These are phyloP conservation scores for Eucalyptus paniculata DNA, from an alignment of 345 rosid species.

Conservation along the genomic window DNA sequence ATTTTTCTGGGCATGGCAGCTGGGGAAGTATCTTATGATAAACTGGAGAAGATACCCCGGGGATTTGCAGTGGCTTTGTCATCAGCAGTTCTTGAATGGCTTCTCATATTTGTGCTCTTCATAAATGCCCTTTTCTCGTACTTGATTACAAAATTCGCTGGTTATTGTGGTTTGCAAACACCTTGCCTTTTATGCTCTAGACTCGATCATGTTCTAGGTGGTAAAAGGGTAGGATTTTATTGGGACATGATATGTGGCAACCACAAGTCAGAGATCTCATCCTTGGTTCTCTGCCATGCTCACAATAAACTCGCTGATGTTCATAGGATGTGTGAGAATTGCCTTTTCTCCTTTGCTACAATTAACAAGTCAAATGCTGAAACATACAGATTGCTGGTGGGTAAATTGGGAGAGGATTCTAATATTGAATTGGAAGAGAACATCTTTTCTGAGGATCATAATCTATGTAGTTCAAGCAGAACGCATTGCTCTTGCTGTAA, in stretches of 20 bases:
- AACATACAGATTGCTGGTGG: slow-evolving; percentile 73
- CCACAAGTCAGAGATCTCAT: slow-evolving; percentile 82
- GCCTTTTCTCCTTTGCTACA: slow-evolving; percentile 74
- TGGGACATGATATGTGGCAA: slow-evolving; percentile 67
- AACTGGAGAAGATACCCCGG: slow-evolving; percentile 16
- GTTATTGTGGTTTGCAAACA: slow-evolving; percentile 35
- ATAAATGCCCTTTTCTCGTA: slow-evolving; percentile 48
- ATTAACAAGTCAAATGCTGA: slow-evolving; percentile 69
- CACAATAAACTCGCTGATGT: slow-evolving; percentile 75
- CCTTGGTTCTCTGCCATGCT: slow-evolving; percentile 69
- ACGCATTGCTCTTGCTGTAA: slow-evolving; percentile 62
- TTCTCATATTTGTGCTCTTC: slow-evolving; percentile 61
- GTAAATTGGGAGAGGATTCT: slow-evolving; percentile 54
- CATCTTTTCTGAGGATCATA: slow-evolving; percentile 1
- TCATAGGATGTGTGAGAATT: slow-evolving; percentile 65
- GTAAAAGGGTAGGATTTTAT: slow-evolving; percentile 22
- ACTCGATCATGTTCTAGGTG: slow-evolving; percentile 72
- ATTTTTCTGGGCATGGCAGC: slow-evolving; percentile 29
- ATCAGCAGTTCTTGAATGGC: slow-evolving; percentile 69
- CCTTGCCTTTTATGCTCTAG: slow-evolving; percentile 84
- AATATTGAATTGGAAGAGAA: slow-evolving; percentile 18
- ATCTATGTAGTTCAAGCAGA: neutral
- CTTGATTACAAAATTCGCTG: slow-evolving; percentile 57
- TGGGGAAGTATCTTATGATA: slow-evolving; percentile 21
- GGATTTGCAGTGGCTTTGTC: slow-evolving; percentile 43